phyloP scores from a whole-genome alignment of 441 rosid species.

The Corymbia citriodora region DNA sequence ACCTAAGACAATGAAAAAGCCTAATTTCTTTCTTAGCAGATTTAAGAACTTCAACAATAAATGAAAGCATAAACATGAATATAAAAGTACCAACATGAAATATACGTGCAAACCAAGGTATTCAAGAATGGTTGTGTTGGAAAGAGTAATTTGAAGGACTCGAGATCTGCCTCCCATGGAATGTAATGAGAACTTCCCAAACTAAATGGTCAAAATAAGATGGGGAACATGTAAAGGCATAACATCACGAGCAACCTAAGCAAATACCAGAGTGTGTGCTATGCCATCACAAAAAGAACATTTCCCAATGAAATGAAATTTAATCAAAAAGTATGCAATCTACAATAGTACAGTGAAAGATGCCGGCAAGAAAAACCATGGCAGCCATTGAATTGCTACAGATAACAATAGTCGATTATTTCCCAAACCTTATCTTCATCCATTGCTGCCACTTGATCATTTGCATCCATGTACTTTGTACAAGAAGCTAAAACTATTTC shows the following conservation, averaged over 20 bases:
- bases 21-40: neutral
- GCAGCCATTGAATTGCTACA: neutral
- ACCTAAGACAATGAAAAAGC: neutral
- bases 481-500: slow-evolving; percentile 85
- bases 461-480: slow-evolving; percentile 44
- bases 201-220: neutral
- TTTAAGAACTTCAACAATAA: neutral
- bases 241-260: neutral
- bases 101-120: neutral
- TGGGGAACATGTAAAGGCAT: fast-evolving
- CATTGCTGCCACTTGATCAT: slow-evolving; percentile 38
- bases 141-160: neutral
- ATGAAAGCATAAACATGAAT: neutral
- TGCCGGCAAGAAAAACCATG: neutral
- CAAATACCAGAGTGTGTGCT: neutral
- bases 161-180: neutral
- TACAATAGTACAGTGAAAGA: neutral
- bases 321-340: neutral
- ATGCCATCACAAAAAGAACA: neutral
- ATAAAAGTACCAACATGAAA: neutral
- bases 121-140: neutral
- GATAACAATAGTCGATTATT: neutral
- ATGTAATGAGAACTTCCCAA: neutral
- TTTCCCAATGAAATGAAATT: neutral
- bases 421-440: slow-evolving; percentile 57